Evolutionary conservation across 208 protist genomes (phyloP), one percentile per base, ranked within the genome.

Genomic region (Lotmaria passim): DNA sequence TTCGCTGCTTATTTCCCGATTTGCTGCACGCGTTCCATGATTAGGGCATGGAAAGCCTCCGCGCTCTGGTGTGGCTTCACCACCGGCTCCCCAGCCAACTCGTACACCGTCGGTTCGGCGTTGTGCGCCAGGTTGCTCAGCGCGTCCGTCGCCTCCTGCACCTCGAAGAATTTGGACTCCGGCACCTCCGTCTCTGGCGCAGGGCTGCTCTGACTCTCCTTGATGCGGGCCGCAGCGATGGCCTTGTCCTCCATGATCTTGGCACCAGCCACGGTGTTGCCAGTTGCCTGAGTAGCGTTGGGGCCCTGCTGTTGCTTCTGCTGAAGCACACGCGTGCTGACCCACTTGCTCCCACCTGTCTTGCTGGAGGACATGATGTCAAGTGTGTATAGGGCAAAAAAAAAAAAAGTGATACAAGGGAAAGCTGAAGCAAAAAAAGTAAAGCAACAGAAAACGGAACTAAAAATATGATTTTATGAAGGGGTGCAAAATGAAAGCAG

Each of bases 51-150:
- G 48, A 86, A 86, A 5, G 76, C 75, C 21, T 80, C 69, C 11
- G 55, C 53, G 10, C 31, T 65, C 48, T 81, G 74, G 21, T 65
- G 58, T n/a, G 69, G 65, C 46, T 81, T 50, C 24, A 83, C 52
- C 30, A 73, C 46, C 11, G 80, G 43, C 24, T 84, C 69, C 3
- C 79, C 76, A 21, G 15, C 38, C 60, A 85, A 59, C 62, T 75
- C 63, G 55, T 79, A 78, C 36, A 57, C 39, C 17, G 69, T 59
- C 23, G 50, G 63, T 7, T 84, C 77, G 10, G 74, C 71, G 69
- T 89, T 91, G 77, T 92, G 86, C 46, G 73, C 83, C 36, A 96
- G 72, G 75, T 96, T 96, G 79, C 83, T 91, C 50, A 96, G 75
- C 2, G 88, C 82, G 73, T 96, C 91, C 1, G 84, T 86, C 23